Base-by-base conservation (phyloP, 2,329 filamentous ascomycete species). In the Pseudogymnoascus sp. region DNA sequence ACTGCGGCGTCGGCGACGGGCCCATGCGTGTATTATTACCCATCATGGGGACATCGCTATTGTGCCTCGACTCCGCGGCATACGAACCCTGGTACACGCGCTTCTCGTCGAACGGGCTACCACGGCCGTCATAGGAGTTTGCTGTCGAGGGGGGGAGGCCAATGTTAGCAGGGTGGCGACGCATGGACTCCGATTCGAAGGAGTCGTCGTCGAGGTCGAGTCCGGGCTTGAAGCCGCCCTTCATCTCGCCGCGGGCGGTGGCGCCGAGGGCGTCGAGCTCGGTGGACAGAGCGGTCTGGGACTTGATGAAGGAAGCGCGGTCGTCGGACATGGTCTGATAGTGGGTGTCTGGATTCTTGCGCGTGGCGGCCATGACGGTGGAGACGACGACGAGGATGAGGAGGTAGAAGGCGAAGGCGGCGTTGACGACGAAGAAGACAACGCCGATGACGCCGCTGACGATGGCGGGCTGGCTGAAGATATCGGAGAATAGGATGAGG, bases 251-350 rank as follows among this genome's bases (percentile, higher is more conserved):
- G 70, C 92, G 87, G 32, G 92, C 92, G 4, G 91, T 96, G n/a
- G 89, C 90, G 66, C 90, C 92, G 62, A 97, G 78, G 8, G 92
- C 92, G 73, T 97, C 91, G 58, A 97, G 81, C 75, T 97, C 92
- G 5, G 91, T 32, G 12, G 47, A 34, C 2, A 50, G 43, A 69
- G 92, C 87, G 3, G 89, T 89, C 73, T 94, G 89, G 11, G 91
- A 96, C 79, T 97, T 97, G 85, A 97, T 96, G 77, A 97, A 97
- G 8, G 92, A 97, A 58, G 91, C 91, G 68, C 93, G 88, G 74
- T 97, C 93, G 70, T 97, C 93, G 60, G 89, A 88, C 92, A 97
- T 97, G 69, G 91, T 91, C 75, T 96, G 91, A 76, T 97, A 97
- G 64, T 91, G 87, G 38, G 89, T 90, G 72, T 97, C 93, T 22